A percentile compares a stretch with the other conserved stretches of the same genome.
Evolutionary conservation across 2,329 filamentous ascomycete genomes (phyloP).

Genomic region (Clonostachys chloroleuca): DNA sequence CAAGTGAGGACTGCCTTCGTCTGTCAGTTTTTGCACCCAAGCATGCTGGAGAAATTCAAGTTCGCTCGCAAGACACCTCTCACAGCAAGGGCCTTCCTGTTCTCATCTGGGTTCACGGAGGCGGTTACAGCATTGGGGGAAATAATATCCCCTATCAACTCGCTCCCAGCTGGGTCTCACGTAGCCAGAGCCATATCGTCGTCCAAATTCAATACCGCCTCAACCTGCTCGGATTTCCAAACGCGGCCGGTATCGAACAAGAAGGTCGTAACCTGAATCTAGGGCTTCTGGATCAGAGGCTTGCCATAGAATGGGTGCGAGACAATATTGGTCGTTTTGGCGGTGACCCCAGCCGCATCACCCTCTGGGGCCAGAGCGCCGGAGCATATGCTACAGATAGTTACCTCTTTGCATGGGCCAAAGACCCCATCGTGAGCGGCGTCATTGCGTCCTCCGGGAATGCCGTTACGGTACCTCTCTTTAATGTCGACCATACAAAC

Average conservation of each 20-base stretch:
- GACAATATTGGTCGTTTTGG: conserved; percentile 23
- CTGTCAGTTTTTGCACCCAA: conserved; percentile 24
- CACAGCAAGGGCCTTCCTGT: conserved; percentile 7
- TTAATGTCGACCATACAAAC: neutral
- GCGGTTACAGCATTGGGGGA: conserved; percentile 33
- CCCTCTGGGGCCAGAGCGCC: conserved; percentile 24
- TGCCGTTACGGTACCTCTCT: neutral
- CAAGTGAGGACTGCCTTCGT: conserved; percentile 24
- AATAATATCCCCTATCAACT: conserved; percentile 47
- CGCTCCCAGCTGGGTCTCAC: conserved; percentile 12
- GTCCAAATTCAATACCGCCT: conserved; percentile 28
- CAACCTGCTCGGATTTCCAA: conserved; percentile 35
- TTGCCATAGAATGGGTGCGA: conserved; percentile 22
- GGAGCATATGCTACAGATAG: conserved; percentile 34
- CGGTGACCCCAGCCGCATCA: conserved; percentile 19
- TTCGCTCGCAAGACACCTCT: no score
- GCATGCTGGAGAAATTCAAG: conserved; percentile 6
- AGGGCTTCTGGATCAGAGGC: conserved; percentile 18
- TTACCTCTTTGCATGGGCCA: conserved; percentile 41
- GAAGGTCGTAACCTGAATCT: conserved; percentile 14
- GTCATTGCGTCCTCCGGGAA: conserved; percentile 38
- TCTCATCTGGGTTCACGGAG: conserved; percentile 20
- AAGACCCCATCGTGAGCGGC: conserved; percentile 42
- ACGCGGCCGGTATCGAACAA: conserved; percentile 9
- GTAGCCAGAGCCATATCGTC: conserved; percentile 33